Conservation (phyloP, 306 rosid species). For the Ammopiptanthus mongolicus region DNA sequence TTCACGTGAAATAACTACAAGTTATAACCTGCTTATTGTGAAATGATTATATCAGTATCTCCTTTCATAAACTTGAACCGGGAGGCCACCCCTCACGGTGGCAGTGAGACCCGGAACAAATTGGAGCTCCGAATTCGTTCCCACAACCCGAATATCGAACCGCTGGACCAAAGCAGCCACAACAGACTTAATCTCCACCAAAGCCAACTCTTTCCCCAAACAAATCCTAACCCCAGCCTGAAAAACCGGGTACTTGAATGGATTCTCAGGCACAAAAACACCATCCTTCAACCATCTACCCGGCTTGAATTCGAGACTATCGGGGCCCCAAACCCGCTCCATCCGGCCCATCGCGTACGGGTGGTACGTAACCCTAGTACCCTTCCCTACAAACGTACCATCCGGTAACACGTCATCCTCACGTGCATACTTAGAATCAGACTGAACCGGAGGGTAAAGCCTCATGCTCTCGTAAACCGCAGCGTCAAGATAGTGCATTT, state of each 20-base stretch:
- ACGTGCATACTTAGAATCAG: slow-evolving; percentile 65
- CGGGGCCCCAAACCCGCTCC: slow-evolving; percentile 77
- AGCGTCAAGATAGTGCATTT: slow-evolving; percentile 66
- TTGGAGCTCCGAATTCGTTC: slow-evolving; percentile 23
- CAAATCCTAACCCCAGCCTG: slow-evolving; percentile 82
- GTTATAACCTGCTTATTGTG: no score
- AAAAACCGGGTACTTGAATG: slow-evolving; percentile 74
- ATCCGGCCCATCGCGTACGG: slow-evolving; percentile 95
- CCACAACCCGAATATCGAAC: slow-evolving; percentile 41
- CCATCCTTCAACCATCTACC: slow-evolving; percentile 67
- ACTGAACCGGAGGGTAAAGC: slow-evolving; percentile 79
- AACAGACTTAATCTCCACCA: slow-evolving; percentile 59
- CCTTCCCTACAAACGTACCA: slow-evolving; percentile 60
- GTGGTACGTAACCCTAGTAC: slow-evolving; percentile 78
- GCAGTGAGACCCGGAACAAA: slow-evolving; percentile 77
- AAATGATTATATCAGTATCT: not conserved
- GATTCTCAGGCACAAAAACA: slow-evolving; percentile 34
- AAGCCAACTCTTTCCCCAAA: slow-evolving; percentile 80
- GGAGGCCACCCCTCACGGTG: slow-evolving; percentile 58
- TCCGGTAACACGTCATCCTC: slow-evolving; percentile 84
- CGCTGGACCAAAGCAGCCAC: slow-evolving; percentile 30
- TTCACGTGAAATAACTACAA: not conserved
- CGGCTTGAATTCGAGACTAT: slow-evolving; percentile 59
- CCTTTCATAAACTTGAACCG: slow-evolving; percentile 45
- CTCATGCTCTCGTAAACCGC: slow-evolving; percentile 77